Percentiles rank a stretch among this genome's conserved stretches.
These are phyloP conservation scores for Xylaria digitata DNA, from an alignment of 2,329 filamentous ascomycete species.

Conservation along the genomic window DNA sequence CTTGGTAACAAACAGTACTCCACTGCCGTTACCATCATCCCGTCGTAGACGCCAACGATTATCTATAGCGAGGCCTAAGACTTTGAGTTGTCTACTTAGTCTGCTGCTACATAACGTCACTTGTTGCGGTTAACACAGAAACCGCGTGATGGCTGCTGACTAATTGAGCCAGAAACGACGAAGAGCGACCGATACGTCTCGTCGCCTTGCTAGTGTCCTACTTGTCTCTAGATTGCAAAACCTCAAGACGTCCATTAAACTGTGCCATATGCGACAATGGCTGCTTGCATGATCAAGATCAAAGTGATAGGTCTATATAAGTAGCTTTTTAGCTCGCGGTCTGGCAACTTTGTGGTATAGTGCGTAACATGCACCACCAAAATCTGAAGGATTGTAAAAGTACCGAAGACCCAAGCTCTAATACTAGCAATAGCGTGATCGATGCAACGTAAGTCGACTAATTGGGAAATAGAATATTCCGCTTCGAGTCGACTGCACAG, in stretches of 20 bases:
- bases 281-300: slow-evolving; percentile 29
- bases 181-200: slow-evolving; percentile 1
- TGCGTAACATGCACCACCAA: not conserved
- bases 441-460: slow-evolving; percentile 34
- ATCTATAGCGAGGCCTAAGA: not conserved
- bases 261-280: slow-evolving; percentile 20
- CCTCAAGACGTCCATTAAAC: slow-evolving; percentile 29
- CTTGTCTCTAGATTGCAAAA: slow-evolving; percentile 38
- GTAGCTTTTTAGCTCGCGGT: slow-evolving; percentile 19
- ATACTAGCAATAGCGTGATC: slow-evolving; percentile 5
- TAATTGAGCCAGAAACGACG: too few species aligned
- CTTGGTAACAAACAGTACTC: not conserved
- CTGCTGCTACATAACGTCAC: slow-evolving; percentile 14
- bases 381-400: slow-evolving; percentile 6
- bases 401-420: slow-evolving; percentile 2
- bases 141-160: too few species aligned
- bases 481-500: slow-evolving; percentile 27
- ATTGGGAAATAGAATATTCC: slow-evolving; percentile 29
- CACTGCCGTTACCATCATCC: not conserved
- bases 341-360: slow-evolving; percentile 1
- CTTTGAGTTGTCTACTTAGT: slow-evolving; percentile 14
- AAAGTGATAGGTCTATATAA: not conserved
- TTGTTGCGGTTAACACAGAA: slow-evolving; percentile 7
- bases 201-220: slow-evolving; percentile 11
- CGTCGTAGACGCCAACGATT: not conserved